Conservation (phyloP, 2,329 filamentous ascomycete genomes). For the Coniochaeta hoffmannii region DNA sequence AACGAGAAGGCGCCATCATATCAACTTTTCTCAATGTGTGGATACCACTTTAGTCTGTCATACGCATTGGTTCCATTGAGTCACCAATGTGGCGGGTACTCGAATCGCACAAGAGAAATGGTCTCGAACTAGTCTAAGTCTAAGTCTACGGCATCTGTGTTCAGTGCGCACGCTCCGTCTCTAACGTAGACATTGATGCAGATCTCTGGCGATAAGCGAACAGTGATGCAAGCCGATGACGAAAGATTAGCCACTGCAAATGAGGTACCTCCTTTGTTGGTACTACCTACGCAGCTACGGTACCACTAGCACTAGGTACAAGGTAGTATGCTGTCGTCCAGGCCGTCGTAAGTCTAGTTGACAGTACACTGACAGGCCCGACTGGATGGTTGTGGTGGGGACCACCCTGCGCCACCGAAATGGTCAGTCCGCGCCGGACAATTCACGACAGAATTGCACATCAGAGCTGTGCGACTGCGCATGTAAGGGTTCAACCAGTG, state of each 20-base stretch:
- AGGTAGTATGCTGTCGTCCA: too few relatives aligned
- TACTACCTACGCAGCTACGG: too few relatives aligned
- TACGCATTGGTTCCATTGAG: not conserved
- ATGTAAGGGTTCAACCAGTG: too few relatives aligned
- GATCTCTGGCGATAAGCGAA: not conserved
- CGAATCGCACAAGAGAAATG: not conserved
- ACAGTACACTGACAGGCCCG: not conserved
- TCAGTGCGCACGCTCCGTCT: not conserved
- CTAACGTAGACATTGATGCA: not conserved
- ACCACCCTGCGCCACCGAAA: not conserved
- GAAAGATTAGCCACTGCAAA: not conserved
- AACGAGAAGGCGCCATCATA: not conserved
- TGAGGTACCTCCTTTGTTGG: too few relatives aligned
- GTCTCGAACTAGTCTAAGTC: not conserved
- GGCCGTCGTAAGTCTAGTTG: too few relatives aligned
- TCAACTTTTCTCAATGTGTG: not conserved
- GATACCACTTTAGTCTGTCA: not conserved
- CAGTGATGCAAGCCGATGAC: not conserved
- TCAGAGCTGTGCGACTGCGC: not conserved
- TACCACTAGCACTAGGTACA: too few relatives aligned
- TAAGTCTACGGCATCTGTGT: not conserved
- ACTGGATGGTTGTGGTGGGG: not conserved
- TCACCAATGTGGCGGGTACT: not conserved
- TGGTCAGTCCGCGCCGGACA: too few relatives aligned
- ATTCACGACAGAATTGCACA: too few relatives aligned